Evolutionary conservation across 1,284 basidiomycete species (phyloP).

Genomic region (Boletellus deceptivus): DNA sequence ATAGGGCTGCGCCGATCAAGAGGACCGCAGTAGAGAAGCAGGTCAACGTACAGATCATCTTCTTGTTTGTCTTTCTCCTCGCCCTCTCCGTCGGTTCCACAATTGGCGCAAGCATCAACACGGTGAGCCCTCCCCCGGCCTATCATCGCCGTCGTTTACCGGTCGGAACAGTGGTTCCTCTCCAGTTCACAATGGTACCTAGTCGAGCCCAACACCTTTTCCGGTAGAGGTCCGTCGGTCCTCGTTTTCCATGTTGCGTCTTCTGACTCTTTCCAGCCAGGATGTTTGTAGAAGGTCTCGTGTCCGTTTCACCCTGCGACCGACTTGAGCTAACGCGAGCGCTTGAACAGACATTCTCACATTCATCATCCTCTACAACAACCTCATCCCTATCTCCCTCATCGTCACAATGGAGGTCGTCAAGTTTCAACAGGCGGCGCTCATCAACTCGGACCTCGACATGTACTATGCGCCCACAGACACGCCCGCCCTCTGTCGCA

Average conservation of each 20-base stretch:
- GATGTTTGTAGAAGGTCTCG: constrained; percentile 74
- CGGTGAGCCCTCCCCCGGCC: constrained; percentile 34
- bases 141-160: constrained; percentile 6
- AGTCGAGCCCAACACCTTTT: constrained; percentile 52
- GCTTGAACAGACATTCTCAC: constrained; percentile 82
- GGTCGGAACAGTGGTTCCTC: constrained; percentile 67
- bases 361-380: constrained; percentile 99
- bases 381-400: constrained; percentile 97
- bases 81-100: constrained; percentile 89
- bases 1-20: constrained; percentile 92
- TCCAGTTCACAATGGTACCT: constrained; percentile 85
- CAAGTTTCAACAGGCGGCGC: constrained; percentile 95
- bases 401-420: constrained; percentile 99
- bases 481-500: constrained; percentile 95
- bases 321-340: constrained; percentile 7
- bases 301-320: not conserved
- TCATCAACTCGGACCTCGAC: constrained; percentile 96
- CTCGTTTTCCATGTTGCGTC: not conserved
- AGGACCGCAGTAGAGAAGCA: constrained; percentile 94
- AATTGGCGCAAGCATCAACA: constrained; percentile 86
- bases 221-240: constrained; percentile 54
- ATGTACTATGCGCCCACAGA: constrained; percentile 96
- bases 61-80: constrained; percentile 87
- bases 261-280: constrained; percentile 47
- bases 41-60: constrained; percentile 97